Conservation (phyloP, 805 yeast species). For the Zygoascus biomembranicola region DNA sequence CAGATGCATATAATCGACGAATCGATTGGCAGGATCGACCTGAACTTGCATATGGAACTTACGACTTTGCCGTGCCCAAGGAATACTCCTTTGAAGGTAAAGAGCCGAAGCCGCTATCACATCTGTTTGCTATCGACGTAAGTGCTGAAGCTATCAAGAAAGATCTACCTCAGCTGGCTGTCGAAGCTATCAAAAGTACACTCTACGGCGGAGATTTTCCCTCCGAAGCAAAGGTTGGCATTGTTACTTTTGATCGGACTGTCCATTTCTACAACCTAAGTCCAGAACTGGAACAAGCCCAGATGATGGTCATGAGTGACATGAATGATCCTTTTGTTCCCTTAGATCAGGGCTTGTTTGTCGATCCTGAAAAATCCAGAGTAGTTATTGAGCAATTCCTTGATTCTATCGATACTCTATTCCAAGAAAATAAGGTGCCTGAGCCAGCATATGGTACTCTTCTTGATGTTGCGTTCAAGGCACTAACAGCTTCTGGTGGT, state of each 20-base stretch:
- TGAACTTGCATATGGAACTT: constrained; percentile 74
- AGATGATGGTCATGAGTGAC: constrained; percentile 57
- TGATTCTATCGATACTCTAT: constrained; percentile 44
- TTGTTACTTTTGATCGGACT: constrained; percentile 66
- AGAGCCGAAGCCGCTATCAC: constrained; percentile 47
- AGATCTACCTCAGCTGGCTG: constrained; percentile 53
- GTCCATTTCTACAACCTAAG: constrained; percentile 66
- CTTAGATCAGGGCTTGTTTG: constrained; percentile 63
- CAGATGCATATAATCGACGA: constrained; percentile 55
- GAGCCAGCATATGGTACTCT: constrained; percentile 81
- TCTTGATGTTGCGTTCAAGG: constrained; percentile 53
- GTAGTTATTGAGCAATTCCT: constrained; percentile 60
- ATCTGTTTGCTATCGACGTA: constrained; percentile 67
- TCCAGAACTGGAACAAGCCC: constrained; percentile 46
- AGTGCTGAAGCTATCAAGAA: constrained; percentile 49
- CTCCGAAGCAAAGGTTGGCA: constrained; percentile 48
- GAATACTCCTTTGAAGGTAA: constrained; percentile 48
- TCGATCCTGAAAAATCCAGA: constrained; percentile 62
- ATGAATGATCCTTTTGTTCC: constrained; percentile 79
- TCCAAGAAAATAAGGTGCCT: constrained; percentile 33
- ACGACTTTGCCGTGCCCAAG: constrained; percentile 72
- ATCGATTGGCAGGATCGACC: constrained; percentile 58
- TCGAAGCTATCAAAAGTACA: constrained; percentile 60
- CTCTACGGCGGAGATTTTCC: constrained; percentile 36
- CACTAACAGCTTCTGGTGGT: constrained; percentile 61